These are phyloP conservation scores for Vanilla planifolia DNA, from an alignment of 106 monocot species.

Conservation along the genomic window DNA sequence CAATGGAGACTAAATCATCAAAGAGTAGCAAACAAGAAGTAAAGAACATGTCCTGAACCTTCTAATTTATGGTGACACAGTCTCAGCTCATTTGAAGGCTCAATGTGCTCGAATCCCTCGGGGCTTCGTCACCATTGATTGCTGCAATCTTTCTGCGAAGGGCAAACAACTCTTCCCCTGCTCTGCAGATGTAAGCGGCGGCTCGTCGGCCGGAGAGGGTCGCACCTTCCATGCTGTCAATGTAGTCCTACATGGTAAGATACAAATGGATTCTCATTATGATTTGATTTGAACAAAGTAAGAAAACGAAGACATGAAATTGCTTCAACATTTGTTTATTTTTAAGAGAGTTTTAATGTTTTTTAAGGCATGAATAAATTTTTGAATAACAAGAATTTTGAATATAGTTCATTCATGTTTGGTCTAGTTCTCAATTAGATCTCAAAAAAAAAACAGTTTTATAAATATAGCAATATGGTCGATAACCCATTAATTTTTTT, in stretches of 20 bases:
- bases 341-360: no score
- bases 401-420: no score
- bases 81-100: conserved; percentile 22
- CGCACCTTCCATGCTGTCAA: conserved; percentile 99
- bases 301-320: no score
- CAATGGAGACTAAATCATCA: not conserved
- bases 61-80: not conserved
- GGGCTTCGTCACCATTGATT: conserved; percentile 15
- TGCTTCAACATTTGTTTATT: no score
- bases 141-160: conserved; percentile 41
- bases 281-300: no score
- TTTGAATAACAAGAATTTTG: no score
- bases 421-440: no score
- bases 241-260: conserved; percentile 61
- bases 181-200: conserved; percentile 64
- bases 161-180: conserved; percentile 65
- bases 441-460: no score
- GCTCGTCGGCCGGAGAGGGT: conserved; percentile 88
- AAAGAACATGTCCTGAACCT: not conserved
- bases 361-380: no score
- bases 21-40: not conserved
- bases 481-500: no score
- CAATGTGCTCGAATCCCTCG: conserved; percentile 9
- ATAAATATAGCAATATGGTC: no score
- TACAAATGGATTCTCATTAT: not conserved